Evolutionary conservation across 139 green algal species (phyloP).

Genomic region (Ettlia oleoabundans): DNA sequence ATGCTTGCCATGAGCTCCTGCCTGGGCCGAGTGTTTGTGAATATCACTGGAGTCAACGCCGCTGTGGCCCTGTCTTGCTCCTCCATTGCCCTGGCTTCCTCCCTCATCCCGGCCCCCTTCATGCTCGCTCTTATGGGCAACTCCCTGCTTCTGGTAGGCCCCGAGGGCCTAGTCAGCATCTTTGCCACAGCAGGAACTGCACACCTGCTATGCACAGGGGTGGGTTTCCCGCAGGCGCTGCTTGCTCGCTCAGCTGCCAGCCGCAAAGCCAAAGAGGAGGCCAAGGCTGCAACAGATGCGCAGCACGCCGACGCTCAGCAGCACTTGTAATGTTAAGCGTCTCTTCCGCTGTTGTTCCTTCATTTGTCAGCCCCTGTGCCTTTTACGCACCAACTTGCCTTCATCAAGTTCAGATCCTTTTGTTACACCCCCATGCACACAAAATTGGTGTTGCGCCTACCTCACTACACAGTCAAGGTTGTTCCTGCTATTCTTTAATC

Average conservation of each 20-base stretch:
- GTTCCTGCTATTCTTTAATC: no score
- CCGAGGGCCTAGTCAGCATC: constrained; percentile 16
- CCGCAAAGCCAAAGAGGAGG: not conserved
- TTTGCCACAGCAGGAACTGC: constrained; percentile 7
- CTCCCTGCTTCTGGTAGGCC: constrained; percentile 6
- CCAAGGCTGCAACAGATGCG: not conserved
- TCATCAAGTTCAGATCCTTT: no score
- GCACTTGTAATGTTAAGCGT: no score
- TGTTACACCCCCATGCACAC: no score
- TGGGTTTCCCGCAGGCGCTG: constrained; percentile 8
- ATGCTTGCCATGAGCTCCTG: constrained; percentile 18
- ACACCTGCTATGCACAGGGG: constrained; percentile 8
- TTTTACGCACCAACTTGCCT: no score
- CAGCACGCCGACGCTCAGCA: no score
- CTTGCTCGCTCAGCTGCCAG: not conserved
- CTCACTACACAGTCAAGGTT: no score
- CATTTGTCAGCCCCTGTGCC: no score
- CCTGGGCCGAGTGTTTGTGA: constrained; percentile 4
- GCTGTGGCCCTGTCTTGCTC: not conserved
- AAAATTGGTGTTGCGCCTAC: no score
- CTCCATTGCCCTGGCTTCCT: not conserved
- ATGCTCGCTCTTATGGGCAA: constrained; percentile 1
- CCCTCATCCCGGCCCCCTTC: not conserved
- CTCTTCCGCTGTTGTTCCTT: no score
- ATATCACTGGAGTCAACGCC: not conserved